Evolutionary conservation across 257 asterid genomes (phyloP).

Genomic region (Solanum corneliomulleri): DNA sequence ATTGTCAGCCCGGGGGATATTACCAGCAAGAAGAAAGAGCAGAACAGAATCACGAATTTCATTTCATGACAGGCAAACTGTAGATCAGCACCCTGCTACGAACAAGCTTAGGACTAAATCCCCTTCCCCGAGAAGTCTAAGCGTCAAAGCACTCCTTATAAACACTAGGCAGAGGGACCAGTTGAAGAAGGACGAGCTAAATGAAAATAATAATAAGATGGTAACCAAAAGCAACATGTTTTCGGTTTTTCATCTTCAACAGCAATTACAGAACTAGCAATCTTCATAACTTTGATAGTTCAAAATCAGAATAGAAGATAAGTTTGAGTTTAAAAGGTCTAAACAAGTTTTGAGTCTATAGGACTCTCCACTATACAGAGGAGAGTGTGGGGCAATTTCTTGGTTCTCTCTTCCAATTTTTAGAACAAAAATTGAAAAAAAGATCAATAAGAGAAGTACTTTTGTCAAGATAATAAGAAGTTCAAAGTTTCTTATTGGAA

Average conservation of each 20-base stretch:
- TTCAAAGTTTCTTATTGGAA: background rate
- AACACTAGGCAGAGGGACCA: background rate
- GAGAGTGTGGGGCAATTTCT: background rate
- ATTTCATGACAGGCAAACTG: background rate
- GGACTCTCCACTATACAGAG: background rate
- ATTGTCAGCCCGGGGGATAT: background rate
- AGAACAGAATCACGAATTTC: background rate
- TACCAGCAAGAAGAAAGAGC: background rate
- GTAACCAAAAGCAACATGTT: background rate
- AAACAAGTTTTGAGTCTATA: background rate
- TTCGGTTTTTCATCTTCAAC: background rate
- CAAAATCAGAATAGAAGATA: background rate
- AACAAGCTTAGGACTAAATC: background rate
- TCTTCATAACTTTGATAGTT: background rate
- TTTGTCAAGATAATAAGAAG: background rate
- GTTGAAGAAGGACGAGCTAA: background rate
- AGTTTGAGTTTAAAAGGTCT: background rate
- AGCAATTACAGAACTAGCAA: background rate
- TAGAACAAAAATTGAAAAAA: background rate
- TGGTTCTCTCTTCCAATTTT: background rate
- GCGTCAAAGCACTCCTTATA: background rate
- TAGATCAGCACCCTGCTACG: background rate
- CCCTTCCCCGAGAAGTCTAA: background rate
- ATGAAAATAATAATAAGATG: background rate
- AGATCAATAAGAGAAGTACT: background rate